Evolutionary conservation across 805 yeast species (phyloP), one percentile per base, ranked within the genome.

Genomic region (Starmerella tilneyi): DNA sequence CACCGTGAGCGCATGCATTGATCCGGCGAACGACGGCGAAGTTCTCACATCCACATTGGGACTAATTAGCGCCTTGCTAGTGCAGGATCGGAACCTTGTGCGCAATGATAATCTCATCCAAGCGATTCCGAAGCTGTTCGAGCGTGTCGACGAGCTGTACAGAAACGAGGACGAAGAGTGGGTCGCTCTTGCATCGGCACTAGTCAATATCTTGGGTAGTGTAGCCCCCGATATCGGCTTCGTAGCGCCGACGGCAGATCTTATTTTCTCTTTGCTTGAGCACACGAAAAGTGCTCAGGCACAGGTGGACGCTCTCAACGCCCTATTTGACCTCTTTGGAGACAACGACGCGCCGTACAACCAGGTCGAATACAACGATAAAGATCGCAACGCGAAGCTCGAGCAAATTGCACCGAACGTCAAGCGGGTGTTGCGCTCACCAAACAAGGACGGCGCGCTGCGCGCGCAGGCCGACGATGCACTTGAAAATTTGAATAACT

Each of bases 291-390:
- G 50, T 26, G 62, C 68, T 1, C 71, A 67, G 48, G 60, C 77
- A 9, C 63, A 76, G 5, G 61, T 77, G 32, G 89, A 81, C 49
- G 65, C 79, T 21, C 61, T 84, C 19, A 80, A 84, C 56, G 66
- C 75, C 2, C 56, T 86, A 5, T 84, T 76, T 62, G 96, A 85
- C 48, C 68, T 86, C 6, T 92, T 81, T 63, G 82, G 82, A 12
- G 97, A 92, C 63, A 72, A 72, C 29, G 65, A 61, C 4, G 81
- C 70, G 55, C 72, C 68, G 13, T 94, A 85, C 59, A 64, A 62
- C 21, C 75, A 76, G 3, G 73, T 83, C 1, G 53, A 43, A 22
- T 89, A 80, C 61, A 82, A 80, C 21, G 60, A 69, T 9, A 70
- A 71, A 16, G 67, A 70, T 8, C 73, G 76, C 54, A 56, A 75